phyloP scores from a whole-genome alignment of 2,329 filamentous ascomycete genomes.

The Alternaria novae-zelandiae region DNA sequence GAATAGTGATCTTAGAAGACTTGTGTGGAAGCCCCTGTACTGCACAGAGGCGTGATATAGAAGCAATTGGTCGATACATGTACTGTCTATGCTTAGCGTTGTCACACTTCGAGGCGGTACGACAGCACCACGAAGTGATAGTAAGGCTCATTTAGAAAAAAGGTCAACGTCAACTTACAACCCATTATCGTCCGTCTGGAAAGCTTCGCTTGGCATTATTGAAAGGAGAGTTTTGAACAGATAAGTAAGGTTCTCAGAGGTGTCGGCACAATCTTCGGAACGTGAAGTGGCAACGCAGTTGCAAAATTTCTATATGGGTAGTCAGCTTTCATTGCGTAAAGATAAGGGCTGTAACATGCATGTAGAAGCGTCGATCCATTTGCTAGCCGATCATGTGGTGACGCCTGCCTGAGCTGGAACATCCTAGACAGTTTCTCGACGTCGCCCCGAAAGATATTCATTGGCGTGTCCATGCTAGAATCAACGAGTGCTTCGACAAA shows the following conservation, averaged over 20 bases:
- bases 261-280: too few species aligned
- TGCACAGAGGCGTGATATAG: fast-evolving
- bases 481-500: fast-evolving
- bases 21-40: fast-evolving
- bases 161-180: fast-evolving
- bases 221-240: neutral
- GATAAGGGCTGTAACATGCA: neutral
- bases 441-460: neutral
- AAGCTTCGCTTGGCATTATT: neutral
- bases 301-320: neutral
- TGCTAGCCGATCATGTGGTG: neutral
- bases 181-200: neutral
- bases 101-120: neutral
- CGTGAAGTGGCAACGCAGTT: too few species aligned
- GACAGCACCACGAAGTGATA: neutral
- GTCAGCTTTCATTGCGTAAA: neutral
- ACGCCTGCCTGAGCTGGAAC: neutral
- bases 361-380: neutral
- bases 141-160: neutral
- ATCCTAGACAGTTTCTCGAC: neutral
- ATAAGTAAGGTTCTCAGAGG: neutral
- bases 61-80: too few species aligned
- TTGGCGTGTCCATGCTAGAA: neutral
- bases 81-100: neutral
- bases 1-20: neutral